These are phyloP conservation scores for Phytophthora uliginosa DNA, from an alignment of 352 stramenopile genomes.

Conservation along the genomic window DNA sequence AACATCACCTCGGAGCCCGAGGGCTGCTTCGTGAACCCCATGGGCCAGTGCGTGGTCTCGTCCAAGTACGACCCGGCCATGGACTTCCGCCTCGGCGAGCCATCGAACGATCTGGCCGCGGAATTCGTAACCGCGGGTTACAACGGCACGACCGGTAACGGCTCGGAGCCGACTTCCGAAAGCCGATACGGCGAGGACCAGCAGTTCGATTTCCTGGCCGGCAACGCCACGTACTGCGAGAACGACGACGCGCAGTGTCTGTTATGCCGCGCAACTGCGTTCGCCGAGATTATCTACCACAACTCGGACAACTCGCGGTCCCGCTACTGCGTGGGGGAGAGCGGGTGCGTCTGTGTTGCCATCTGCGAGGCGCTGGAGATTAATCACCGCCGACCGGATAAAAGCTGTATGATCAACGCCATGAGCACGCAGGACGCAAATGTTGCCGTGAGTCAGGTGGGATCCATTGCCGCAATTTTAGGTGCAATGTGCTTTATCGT, in stretches of 20 bases:
- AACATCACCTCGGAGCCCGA: slow-evolving; percentile 40
- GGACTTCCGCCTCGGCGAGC: slow-evolving; percentile 42
- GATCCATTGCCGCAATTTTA: slow-evolving; percentile 47
- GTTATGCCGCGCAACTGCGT: slow-evolving; percentile 40
- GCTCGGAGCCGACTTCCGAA: slow-evolving; percentile 16
- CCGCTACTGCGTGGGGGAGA: slow-evolving; percentile 47
- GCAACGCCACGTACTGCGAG: slow-evolving; percentile 46
- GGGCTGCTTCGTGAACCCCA: slow-evolving; percentile 51
- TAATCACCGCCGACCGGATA: slow-evolving; percentile 27
- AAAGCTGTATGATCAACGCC: slow-evolving; percentile 44
- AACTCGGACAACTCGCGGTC: slow-evolving; percentile 43
- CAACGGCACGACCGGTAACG: slow-evolving; percentile 20
- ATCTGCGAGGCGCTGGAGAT: slow-evolving; percentile 47
- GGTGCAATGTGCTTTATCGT: slow-evolving; percentile 62
- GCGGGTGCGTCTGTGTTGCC: slow-evolving; percentile 54
- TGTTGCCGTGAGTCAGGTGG: slow-evolving; percentile 21
- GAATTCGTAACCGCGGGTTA: slow-evolving; percentile 35
- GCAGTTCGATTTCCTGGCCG: slow-evolving; percentile 41
- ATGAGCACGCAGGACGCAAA: slow-evolving; percentile 41
- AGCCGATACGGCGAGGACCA: slow-evolving; percentile 23
- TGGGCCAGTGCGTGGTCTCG: slow-evolving; percentile 23
- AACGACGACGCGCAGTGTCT: slow-evolving; percentile 49
- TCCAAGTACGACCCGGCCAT: slow-evolving; percentile 18
- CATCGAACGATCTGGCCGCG: slow-evolving; percentile 33
- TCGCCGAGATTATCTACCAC: slow-evolving; percentile 54